A percentile compares a stretch with the other conserved stretches of the same genome.
Conservation (phyloP, 2,329 filamentous ascomycete genomes). For the Sporothrix variecibatus region DNA sequence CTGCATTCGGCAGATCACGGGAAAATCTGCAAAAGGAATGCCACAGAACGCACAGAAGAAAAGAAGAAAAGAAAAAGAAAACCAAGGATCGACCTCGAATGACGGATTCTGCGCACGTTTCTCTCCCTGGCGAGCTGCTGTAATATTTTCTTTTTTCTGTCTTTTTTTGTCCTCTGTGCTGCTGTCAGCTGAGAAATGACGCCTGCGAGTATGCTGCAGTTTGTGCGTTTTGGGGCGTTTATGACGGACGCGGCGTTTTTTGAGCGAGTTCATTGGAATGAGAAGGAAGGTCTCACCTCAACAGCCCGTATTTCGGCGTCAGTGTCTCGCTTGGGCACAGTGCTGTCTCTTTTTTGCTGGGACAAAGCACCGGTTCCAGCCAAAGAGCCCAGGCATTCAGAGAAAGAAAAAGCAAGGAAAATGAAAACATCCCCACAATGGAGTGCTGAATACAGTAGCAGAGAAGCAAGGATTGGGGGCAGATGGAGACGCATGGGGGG, state of each 20-base stretch:
- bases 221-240: not conserved
- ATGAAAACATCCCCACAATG: constrained; percentile 13
- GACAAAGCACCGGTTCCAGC: not conserved
- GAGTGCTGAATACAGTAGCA: not conserved
- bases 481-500: not conserved
- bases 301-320: not conserved
- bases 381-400: no score
- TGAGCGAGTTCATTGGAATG: not conserved
- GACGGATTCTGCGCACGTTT: constrained; percentile 14
- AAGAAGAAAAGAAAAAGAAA: not conserved
- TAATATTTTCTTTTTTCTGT: not conserved
- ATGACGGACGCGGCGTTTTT: not conserved
- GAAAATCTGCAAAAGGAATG: not conserved
- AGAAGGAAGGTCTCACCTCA: not conserved
- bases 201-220: not conserved
- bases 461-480: not conserved
- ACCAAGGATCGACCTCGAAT: not conserved
- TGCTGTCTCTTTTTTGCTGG: not conserved
- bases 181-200: not conserved
- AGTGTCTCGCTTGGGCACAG: not conserved
- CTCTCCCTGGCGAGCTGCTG: not conserved
- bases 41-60: not conserved
- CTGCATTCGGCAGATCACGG: not conserved
- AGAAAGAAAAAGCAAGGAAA: not conserved
- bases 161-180: not conserved